Evolutionary conservation across 495 filamentous ascomycete species (phyloP).

Genomic region (Pseudomonodictys pantanalensis): DNA sequence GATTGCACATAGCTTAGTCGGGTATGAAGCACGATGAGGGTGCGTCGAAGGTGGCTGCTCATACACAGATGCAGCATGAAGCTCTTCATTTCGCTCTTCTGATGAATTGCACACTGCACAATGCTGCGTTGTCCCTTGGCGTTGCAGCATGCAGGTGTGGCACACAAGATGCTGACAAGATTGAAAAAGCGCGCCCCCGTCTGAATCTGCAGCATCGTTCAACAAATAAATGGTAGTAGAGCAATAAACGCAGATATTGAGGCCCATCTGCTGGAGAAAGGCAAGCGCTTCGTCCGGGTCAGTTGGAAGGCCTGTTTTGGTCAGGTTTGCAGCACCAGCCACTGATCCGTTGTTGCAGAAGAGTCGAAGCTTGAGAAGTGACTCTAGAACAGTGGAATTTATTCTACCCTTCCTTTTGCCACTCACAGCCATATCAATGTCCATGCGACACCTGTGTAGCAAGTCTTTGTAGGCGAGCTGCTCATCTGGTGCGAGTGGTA

Average conservation of each 20-base stretch:
- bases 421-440: not conserved
- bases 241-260: constrained; percentile 8
- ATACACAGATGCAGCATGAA: too few relatives aligned
- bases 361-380: constrained; percentile 1
- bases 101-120: constrained; percentile 2
- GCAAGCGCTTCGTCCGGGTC: constrained; percentile 2
- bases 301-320: not conserved
- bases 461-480: not conserved
- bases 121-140: not conserved
- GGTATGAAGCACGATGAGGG: not conserved
- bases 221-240: constrained; percentile 3
- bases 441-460: not conserved
- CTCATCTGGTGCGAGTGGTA: not conserved
- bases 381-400: not conserved
- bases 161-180: constrained; percentile 1
- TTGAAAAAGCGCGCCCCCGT: not conserved
- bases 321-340: not conserved
- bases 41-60: not conserved
- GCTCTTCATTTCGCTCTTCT: too few relatives aligned
- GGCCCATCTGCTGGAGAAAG: constrained; percentile 1
- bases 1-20: not conserved
- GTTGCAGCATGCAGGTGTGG: not conserved
- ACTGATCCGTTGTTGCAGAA: constrained; percentile 11
- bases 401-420: not conserved
- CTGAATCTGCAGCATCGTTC: not conserved